Evolutionary conservation across 768 basidiomycete genomes (phyloP), one percentile per base, ranked within the genome.

Genomic region (Chiua virens): DNA sequence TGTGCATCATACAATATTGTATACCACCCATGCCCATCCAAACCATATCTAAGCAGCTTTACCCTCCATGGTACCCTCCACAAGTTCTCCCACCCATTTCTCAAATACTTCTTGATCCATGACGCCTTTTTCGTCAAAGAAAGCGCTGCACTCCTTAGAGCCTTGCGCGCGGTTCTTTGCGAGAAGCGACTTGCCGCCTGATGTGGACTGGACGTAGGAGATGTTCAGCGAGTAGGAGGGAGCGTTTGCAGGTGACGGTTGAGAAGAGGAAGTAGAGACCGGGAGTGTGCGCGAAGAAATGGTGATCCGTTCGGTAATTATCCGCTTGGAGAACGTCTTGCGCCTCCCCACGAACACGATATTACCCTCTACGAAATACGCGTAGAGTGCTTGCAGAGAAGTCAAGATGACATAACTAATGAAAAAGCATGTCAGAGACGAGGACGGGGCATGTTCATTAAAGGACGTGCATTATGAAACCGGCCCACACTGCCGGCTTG

Each of bases 311-410:
- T 98, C 94, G 3, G 91, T 92, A 42, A 95, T 86, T 64, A 97
- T 96, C 87, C 95, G 67, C 68, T 91, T 92, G 15, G 89, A 89
- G 55, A 96, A 83, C 15, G 89, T 87, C 71, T 95, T 93, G 56
- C 94, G 83, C 65, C 87, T 91, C 32, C 94, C 94, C 22, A 89
- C 83, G 65, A 92, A 98, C 53, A 96, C 83, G 46, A 82, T 86
- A 52, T 89, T 79, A 30, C 87, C 85, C 66, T 95, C 92, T 50
- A 95, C 70, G 56, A 91, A 89, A 65, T 88, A 90, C n/a, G 87
- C 79, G 63, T 96, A 96, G 28, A 90, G 72, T 13, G 87, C 80
- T 68, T 92, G 87, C 11, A 85, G 64, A 23, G 79, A 65, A 3
- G 88, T 90, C 54, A 98, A 73, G 37, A 86, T 45, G 39, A 87